phyloP scores from a whole-genome alignment of 257 asterid species.

The Lithospermum erythrorhizon region DNA sequence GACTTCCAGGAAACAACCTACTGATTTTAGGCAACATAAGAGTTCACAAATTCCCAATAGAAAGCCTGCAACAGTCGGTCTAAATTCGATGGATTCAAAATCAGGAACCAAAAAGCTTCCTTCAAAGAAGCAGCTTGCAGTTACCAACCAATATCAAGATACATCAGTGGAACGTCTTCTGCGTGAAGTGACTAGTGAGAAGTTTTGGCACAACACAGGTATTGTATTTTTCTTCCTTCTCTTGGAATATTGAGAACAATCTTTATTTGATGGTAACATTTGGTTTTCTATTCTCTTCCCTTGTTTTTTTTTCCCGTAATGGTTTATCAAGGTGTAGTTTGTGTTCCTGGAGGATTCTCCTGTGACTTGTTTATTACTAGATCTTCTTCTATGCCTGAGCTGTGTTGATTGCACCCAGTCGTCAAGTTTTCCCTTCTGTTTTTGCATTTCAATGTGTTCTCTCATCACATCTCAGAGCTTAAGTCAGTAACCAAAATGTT shows the following conservation, averaged over 20 bases:
- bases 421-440: not conserved
- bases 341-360: not conserved
- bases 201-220: constrained; percentile 97
- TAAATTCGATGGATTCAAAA: constrained; percentile 43
- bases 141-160: constrained; percentile 59
- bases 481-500: not conserved
- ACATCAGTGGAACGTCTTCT: constrained; percentile 91
- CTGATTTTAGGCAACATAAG: constrained; percentile 51
- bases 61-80: constrained; percentile 46
- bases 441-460: not conserved
- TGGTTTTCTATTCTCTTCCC: not conserved
- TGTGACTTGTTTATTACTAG: not conserved
- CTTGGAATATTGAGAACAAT: not conserved
- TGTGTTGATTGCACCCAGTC: not conserved
- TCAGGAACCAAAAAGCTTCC: constrained; percentile 54
- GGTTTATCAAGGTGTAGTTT: not conserved
- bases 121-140: constrained; percentile 47
- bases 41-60: constrained; percentile 48
- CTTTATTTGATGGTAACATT: not conserved
- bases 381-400: not conserved
- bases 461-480: not conserved
- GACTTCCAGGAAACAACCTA: constrained; percentile 64
- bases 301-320: not conserved
- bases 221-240: constrained; percentile 7
- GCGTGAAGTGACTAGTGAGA: constrained; percentile 95